Conservation (phyloP, 305 asterid species). For the Vinca major region DNA sequence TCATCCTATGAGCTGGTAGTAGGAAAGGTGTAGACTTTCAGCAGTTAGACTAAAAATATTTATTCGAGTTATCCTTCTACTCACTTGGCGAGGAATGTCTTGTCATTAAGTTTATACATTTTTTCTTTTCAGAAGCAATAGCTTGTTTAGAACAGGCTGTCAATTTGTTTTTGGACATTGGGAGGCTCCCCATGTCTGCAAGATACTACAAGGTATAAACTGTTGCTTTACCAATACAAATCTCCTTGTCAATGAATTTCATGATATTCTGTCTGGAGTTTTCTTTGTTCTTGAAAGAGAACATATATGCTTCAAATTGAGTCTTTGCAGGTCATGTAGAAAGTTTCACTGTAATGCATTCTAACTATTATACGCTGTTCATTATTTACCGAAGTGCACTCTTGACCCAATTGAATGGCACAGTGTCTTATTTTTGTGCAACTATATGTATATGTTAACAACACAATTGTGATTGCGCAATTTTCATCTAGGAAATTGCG, state of each 20-base stretch:
- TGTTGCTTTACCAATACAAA: neutral
- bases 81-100: neutral
- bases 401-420: neutral
- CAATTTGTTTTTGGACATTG: slow-evolving; percentile 61
- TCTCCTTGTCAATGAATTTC: neutral
- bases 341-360: neutral
- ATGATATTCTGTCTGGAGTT: too few species aligned
- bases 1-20: neutral
- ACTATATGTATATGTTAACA: neutral
- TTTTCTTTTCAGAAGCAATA: slow-evolving; percentile 59
- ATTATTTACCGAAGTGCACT: neutral
- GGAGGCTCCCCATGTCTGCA: slow-evolving; percentile 75
- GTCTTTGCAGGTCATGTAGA: neutral
- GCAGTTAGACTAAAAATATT: neutral
- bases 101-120: slow-evolving; percentile 7
- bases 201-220: slow-evolving; percentile 69
- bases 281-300: neutral
- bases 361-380: neutral
- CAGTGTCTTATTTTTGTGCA: neutral
- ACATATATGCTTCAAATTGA: neutral
- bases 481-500: slow-evolving; percentile 54
- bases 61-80: neutral
- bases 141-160: slow-evolving; percentile 68
- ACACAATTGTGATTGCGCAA: neutral
- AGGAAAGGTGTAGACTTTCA: neutral